A percentile compares a stretch with the other conserved stretches of the same genome.
Conservation (phyloP, 2,329 filamentous ascomycete species). For the Fusarium pseudograminearum region DNA sequence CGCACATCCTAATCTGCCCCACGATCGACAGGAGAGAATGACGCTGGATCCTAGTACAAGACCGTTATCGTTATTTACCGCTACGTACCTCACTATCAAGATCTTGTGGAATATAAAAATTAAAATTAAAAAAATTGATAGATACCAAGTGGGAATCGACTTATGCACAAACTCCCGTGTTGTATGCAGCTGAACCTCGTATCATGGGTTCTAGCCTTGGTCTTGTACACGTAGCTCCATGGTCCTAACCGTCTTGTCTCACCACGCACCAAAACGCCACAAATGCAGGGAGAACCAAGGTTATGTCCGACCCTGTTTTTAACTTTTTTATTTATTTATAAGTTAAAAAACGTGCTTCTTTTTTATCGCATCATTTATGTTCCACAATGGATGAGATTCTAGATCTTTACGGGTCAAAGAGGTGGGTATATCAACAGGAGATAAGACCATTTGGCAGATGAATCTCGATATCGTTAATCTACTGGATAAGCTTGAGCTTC, state of each 20-base stretch:
- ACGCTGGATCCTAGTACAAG: background rate
- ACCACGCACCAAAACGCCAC: slow-evolving; percentile 7
- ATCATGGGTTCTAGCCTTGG: slow-evolving; percentile 12
- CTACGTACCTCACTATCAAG: no score
- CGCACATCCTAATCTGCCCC: slow-evolving; percentile 38
- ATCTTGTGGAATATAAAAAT: no score
- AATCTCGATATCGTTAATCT: background rate
- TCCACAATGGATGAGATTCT: background rate
- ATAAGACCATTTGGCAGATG: background rate
- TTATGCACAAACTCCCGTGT: slow-evolving; percentile 35
- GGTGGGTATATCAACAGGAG: background rate
- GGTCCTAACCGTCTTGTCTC: background rate
- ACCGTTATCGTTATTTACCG: background rate
- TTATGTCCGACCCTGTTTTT: background rate
- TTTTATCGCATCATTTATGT: background rate
- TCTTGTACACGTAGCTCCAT: slow-evolving; percentile 34
- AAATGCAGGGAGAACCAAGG: slow-evolving; percentile 5
- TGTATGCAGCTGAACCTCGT: slow-evolving; percentile 37
- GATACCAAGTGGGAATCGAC: background rate
- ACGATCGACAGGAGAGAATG: slow-evolving; percentile 35
- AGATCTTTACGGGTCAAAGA: background rate
- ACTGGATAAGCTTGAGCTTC: background rate
- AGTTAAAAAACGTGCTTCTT: background rate
- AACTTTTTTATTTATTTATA: background rate
- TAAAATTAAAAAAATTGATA: no score